Evolutionary conservation across 768 basidiomycete genomes (phyloP).

Genomic region (Kwoniella mangroviensis): DNA sequence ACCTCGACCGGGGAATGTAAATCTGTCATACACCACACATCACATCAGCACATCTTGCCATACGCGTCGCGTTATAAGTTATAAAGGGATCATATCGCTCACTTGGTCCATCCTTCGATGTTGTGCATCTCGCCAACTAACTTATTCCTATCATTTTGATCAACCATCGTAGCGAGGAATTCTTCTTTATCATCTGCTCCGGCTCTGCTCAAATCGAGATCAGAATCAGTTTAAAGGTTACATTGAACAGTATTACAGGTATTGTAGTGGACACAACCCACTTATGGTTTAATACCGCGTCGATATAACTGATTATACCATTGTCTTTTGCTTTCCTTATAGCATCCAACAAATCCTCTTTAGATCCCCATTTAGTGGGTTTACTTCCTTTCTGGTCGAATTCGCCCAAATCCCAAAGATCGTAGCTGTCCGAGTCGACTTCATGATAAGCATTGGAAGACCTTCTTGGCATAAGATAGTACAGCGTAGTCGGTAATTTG

Average conservation of each 20-base stretch:
- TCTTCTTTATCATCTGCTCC: slow-evolving; percentile 78
- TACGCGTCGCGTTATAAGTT: no score
- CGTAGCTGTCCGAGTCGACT: slow-evolving; percentile 33
- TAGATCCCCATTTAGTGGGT: slow-evolving; percentile 84
- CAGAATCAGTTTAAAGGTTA: no score
- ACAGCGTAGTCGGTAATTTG: not conserved
- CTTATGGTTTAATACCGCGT: slow-evolving; percentile 83
- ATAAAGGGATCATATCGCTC: not conserved
- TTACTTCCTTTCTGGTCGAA: slow-evolving; percentile 57
- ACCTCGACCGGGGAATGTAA: slow-evolving; percentile 77
- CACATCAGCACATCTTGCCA: no score
- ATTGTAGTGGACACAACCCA: slow-evolving; percentile 51
- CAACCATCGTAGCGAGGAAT: slow-evolving; percentile 73
- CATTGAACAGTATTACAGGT: not conserved
- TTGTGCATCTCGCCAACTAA: slow-evolving; percentile 66
- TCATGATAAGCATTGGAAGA: not conserved
- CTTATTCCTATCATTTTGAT: slow-evolving; percentile 70
- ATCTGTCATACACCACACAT: slow-evolving; percentile 57
- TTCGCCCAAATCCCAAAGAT: slow-evolving; percentile 58
- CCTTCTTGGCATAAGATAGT: no score
- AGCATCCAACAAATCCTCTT: slow-evolving; percentile 74
- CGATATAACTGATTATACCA: slow-evolving; percentile 77
- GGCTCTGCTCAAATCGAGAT: slow-evolving; percentile 59
- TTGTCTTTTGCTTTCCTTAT: slow-evolving; percentile 70
- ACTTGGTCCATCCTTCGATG: slow-evolving; percentile 68